Evolutionary conservation across 2,329 filamentous ascomycete genomes (phyloP), one percentile per base, ranked within the genome.

Genomic region (Penicillium sp.): DNA sequence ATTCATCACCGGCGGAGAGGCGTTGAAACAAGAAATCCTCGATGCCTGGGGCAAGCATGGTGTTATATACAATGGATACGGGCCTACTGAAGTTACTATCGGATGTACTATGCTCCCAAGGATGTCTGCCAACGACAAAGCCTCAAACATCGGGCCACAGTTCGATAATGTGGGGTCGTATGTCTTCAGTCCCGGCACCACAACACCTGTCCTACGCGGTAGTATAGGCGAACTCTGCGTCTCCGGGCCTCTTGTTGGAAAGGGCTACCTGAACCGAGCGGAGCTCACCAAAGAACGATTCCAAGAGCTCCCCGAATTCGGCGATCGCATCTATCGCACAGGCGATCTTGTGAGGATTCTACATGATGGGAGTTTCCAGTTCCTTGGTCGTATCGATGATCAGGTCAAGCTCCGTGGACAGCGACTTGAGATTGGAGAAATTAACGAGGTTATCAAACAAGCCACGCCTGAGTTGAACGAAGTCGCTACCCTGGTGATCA

Each of bases 401-500:
- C 92, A 97, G 73, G 87, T 96, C 59, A 97, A 97, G 70, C 81
- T 97, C 3, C 85, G 93, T 11, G 92, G 92, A 0, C 92, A 97
- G 70, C 82, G 92, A 14, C 81, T 97, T 0, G 93, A 97, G 67
- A 88, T 96, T 57, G 89, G 88, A 1, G 92, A 97, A 75, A 96
- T 97, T 71, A 94, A 96, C 63, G 87, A 92, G 46, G 84, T 88
- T 9, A 90, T 96, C 64, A 86, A 85, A 44, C 78, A 82, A 19
- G 82, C 83, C 0, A 79, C 84, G 0, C 59, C 71, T 0, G 76
- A 76, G 0, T 75, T 94, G 9, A 77, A 82, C 14, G 90, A 96
- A 62, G 86, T 90, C 0, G 85, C 86, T 3, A 95, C 91, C 0
- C 76, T 95, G 14, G 89, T 97, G 1, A 74, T 88, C 4, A 88